phyloP scores from a whole-genome alignment of 1,284 basidiomycete genomes.

The Pseudozyma thailandica region DNA sequence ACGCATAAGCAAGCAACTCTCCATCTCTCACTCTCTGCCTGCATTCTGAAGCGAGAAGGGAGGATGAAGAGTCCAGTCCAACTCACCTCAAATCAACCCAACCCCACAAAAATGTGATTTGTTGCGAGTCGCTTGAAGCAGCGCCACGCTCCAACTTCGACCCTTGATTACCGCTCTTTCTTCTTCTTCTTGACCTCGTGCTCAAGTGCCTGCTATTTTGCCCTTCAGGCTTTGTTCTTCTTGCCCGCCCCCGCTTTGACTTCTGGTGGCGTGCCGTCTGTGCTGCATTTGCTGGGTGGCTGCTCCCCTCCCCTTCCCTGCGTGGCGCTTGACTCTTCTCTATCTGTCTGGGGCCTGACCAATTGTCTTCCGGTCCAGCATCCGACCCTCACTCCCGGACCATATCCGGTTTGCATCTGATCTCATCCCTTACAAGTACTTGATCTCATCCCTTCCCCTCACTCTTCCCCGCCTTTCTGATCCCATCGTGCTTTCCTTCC shows the following conservation, averaged over 20 bases:
- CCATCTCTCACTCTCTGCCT: no score
- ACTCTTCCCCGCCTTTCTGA: neutral
- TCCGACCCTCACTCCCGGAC: slow-evolving; percentile 8
- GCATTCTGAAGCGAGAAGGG: no score
- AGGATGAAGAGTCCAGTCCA: no score
- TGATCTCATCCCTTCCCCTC: neutral
- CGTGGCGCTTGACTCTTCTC: neutral
- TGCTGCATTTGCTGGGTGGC: no score
- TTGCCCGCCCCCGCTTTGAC: neutral
- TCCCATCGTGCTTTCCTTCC: neutral
- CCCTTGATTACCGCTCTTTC: neutral
- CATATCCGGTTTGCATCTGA: slow-evolving; percentile 12
- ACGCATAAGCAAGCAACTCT: no score
- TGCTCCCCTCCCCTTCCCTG: neutral
- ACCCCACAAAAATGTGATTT: slow-evolving; percentile 21
- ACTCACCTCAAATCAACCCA: neutral
- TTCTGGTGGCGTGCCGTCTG: no score
- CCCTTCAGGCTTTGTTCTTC: neutral
- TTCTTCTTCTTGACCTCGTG: slow-evolving; percentile 3
- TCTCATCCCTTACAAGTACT: slow-evolving; percentile 8
- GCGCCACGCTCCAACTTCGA: no score
- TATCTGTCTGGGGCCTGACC: slow-evolving; percentile 2
- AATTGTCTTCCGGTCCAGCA: slow-evolving; percentile 16
- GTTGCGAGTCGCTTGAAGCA: neutral
- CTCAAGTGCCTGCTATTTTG: slow-evolving; percentile 3